phyloP scores from a whole-genome alignment of 2,329 filamentous ascomycete species.

The Fusarium multiceps region DNA sequence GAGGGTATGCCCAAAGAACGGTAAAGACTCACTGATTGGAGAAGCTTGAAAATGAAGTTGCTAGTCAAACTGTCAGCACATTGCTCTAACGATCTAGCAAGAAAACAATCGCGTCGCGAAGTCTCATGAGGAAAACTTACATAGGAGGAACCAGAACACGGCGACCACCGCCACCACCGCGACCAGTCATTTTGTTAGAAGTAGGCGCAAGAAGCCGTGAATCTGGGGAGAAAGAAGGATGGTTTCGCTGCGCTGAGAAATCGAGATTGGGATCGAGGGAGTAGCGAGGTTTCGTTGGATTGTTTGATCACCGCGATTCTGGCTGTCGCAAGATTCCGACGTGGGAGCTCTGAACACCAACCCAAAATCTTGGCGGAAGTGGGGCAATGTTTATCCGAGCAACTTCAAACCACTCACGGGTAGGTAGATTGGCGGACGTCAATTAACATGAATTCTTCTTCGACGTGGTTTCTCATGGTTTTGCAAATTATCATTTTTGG shows the following conservation, averaged over 20 bases:
- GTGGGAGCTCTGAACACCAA: constrained; percentile 39
- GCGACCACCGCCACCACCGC: constrained; percentile 69
- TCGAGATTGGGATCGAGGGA: not conserved
- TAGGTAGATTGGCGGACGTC: not conserved
- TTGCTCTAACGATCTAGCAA: not conserved
- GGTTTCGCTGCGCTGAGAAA: not conserved
- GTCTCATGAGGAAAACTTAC: constrained; percentile 44
- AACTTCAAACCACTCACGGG: not conserved
- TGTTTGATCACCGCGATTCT: constrained; percentile 39
- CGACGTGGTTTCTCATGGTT: not conserved
- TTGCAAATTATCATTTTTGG: not conserved
- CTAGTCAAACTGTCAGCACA: constrained; percentile 45
- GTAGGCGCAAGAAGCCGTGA: constrained; percentile 12
- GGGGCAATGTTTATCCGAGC: constrained; percentile 35
- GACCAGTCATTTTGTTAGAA: constrained; percentile 63
- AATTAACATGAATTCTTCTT: not conserved
- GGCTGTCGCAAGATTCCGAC: constrained; percentile 42
- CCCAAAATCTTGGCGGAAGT: constrained; percentile 40
- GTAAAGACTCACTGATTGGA: constrained; percentile 66
- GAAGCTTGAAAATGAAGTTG: constrained; percentile 76
- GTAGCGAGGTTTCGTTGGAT: constrained; percentile 10
- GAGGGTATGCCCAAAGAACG: not conserved
- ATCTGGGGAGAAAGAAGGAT: not conserved
- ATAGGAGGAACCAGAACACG: constrained; percentile 71
- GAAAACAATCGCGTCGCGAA: constrained; percentile 30